Conservation (phyloP, 2,329 filamentous ascomycete genomes). For the Neopestalotiopsis clavispora region DNA sequence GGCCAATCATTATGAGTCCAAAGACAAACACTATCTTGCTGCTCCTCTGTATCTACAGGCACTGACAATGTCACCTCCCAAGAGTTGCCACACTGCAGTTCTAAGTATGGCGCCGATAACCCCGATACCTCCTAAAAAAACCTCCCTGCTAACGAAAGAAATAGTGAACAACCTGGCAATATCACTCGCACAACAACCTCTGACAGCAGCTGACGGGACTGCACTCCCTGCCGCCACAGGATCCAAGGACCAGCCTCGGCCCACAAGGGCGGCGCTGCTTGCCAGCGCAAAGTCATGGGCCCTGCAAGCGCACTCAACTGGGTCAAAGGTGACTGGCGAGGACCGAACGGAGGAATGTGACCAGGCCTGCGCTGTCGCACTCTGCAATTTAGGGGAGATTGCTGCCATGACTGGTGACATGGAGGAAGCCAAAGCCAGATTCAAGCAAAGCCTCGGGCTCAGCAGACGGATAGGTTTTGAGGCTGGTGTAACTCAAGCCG, state of each 20-base stretch:
- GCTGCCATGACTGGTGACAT: conserved; percentile 74
- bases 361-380: conserved; percentile 78
- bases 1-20: conserved; percentile 75
- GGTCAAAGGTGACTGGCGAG: conserved; percentile 67
- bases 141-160: conserved; percentile 21
- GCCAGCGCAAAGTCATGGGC: conserved; percentile 80
- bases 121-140: background rate
- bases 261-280: conserved; percentile 65
- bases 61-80: conserved; percentile 66
- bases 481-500: conserved; percentile 56
- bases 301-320: conserved; percentile 72
- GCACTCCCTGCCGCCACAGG: background rate
- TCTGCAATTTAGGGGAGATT: conserved; percentile 87
- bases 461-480: conserved; percentile 58
- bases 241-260: conserved; percentile 32
- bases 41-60: conserved; percentile 88
- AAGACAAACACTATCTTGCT: conserved; percentile 78
- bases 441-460: conserved; percentile 69
- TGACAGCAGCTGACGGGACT: conserved; percentile 31
- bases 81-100: conserved; percentile 77
- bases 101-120: conserved; percentile 61
- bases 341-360: conserved; percentile 80
- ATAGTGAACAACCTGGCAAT: conserved; percentile 81
- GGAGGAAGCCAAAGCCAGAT: conserved; percentile 69
- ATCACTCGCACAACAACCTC: conserved; percentile 71